Evolutionary conservation across 371 early-diverging fungal genomes (phyloP).

Genomic region (Haplosporangium sp.): DNA sequence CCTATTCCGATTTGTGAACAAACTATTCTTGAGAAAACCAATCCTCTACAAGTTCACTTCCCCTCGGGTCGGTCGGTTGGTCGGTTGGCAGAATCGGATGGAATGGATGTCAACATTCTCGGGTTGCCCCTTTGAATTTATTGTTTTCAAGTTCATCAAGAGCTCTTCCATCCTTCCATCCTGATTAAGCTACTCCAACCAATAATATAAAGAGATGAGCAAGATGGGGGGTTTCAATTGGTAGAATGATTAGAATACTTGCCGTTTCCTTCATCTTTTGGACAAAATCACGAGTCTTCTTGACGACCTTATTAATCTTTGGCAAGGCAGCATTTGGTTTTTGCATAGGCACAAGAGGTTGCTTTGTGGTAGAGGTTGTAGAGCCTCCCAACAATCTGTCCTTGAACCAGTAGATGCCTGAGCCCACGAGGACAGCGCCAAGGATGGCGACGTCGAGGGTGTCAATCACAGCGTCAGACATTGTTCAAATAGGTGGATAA

Average conservation of each 20-base stretch:
- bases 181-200: neutral
- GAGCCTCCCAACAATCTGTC: conserved; percentile 42
- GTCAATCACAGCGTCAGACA: conserved; percentile 56
- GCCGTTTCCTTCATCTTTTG: conserved; percentile 73
- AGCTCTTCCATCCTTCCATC: neutral
- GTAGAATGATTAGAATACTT: conserved; percentile 23
- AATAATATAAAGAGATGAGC: neutral
- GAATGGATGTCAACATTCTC: neutral
- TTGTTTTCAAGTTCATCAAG: neutral
- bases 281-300: conserved; percentile 70
- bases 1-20: neutral
- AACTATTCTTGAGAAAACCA: neutral
- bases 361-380: conserved; percentile 7
- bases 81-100: conserved; percentile 16
- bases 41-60: neutral
- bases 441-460: conserved; percentile 56
- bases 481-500: conserved; percentile 6
- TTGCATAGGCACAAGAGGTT: conserved; percentile 48
- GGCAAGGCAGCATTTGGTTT: conserved; percentile 47
- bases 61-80: conserved; percentile 28
- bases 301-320: conserved; percentile 50
- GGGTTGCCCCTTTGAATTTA: neutral
- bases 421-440: conserved; percentile 53
- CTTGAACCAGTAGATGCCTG: conserved; percentile 58
- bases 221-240: neutral